phyloP scores from a whole-genome alignment of 148 eudicot species.

The Pharnaceum exiguum region DNA sequence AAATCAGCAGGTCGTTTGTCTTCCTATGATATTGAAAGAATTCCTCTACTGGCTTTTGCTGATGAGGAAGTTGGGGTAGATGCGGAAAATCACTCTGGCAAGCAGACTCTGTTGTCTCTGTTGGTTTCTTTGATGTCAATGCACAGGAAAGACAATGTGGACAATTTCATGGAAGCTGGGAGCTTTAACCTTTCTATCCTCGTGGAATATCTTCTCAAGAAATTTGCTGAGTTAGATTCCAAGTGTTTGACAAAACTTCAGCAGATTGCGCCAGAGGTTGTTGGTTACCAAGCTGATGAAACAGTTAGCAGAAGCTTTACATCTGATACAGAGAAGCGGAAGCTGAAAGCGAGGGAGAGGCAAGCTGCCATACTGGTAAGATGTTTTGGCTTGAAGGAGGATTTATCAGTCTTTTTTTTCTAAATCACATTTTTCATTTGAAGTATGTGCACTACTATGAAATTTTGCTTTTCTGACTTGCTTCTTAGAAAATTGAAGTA shows the following conservation, averaged over 20 bases:
- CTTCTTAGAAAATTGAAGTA: too few relatives aligned
- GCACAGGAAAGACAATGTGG: slow-evolving; percentile 48
- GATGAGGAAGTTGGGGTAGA: slow-evolving; percentile 47
- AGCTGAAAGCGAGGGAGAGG: slow-evolving; percentile 90
- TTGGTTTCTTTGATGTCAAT: slow-evolving; percentile 72
- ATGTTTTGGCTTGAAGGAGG: not conserved
- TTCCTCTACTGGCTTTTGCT: slow-evolving; percentile 70
- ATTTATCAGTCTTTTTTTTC: not conserved
- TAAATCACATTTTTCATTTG: too few relatives aligned
- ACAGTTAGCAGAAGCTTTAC: slow-evolving; percentile 14
- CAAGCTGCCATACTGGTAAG: slow-evolving; percentile 93
- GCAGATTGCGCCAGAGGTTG: slow-evolving; percentile 68
- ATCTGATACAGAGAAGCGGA: slow-evolving; percentile 72
- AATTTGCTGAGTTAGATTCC: slow-evolving; percentile 65
- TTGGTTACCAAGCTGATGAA: slow-evolving; percentile 33
- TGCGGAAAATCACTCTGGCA: slow-evolving; percentile 27
- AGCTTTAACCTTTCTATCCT: slow-evolving; percentile 59
- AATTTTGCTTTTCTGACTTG: too few relatives aligned
- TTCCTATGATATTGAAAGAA: slow-evolving; percentile 26
- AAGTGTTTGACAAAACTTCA: slow-evolving; percentile 59
- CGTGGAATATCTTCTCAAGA: slow-evolving; percentile 59
- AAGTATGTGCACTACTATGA: too few relatives aligned
- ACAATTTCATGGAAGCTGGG: slow-evolving; percentile 51
- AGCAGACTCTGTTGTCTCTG: slow-evolving; percentile 76
- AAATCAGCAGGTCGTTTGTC: slow-evolving; percentile 39